Base-by-base conservation (phyloP, 129 eudicot species). In the Flaveria trinervia region DNA sequence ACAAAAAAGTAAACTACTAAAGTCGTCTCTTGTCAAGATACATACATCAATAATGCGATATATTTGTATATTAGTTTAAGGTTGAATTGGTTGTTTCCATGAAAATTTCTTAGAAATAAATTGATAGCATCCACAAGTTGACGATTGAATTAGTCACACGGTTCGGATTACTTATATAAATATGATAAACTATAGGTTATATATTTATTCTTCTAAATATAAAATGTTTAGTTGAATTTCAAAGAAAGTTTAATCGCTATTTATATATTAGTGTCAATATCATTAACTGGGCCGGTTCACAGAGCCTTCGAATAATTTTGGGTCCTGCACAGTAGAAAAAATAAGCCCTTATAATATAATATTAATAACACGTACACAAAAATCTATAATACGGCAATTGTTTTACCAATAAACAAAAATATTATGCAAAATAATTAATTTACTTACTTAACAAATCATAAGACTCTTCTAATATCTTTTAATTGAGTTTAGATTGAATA, bases 1-100 rank as follows among this genome's bases (percentile, higher is more conserved):
- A 28, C 11, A 12, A 39, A 66, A n/a, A 66, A 9, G 71, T 66
- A 66, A 66, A 39, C 23, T 41, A 39, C 71, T n/a, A 66, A 66
- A 39, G 71, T 66, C 71, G 28, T 66, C 51, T n/a, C 51, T 66
- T 39, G 70, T 33, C 33, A 12, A 28, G 20, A 62, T 61, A 26
- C 30, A 61, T 25, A 13, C 43, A 61, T 57, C 28, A 57, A 20
- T 1, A 28, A 28, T n/a, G 70, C 6, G 48, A 30, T 65, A 36
- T 36, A 36, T 36, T 36, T 36, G 8, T 36, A 36, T 36, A 36
- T 36, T 36, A 36, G 4, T 36, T 36, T 36, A 36, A 4, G 41
- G 41, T 36, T 5, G 41, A 36, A 36, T 36, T 36, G 50, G 50
- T 9, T 45, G 14, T 11, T 45, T 45, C 50, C 13, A 45, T 45